Evolutionary conservation across 75 land plant genomes (phyloP), one percentile per base, ranked within the genome.

Genomic region (Gnetum montanum): DNA sequence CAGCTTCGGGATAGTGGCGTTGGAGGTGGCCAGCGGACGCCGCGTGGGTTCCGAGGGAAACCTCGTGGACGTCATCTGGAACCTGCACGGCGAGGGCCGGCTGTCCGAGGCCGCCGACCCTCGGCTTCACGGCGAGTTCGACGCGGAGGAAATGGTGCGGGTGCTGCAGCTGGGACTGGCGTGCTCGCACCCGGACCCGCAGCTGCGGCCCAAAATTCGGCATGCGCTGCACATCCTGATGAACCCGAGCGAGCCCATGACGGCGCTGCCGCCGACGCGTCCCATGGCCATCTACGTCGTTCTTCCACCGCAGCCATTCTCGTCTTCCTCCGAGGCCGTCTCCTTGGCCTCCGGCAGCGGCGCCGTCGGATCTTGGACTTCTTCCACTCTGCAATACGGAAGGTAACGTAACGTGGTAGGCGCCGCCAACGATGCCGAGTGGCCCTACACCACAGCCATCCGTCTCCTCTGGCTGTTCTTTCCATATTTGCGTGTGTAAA

Each of bases 21-120:
- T 76, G 59, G 79, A 81, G 48, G 66, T 75, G 27, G 56, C 61
- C 0, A 61, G 59, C 4, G 84, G 76, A 2, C 63, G 77, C 28
- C 57, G 70, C 22, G 27, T 77, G 0, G 0, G 12, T 1, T 0
- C 51, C 24, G 26, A 46, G 38, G 34, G 28, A 23, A 18, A 1
- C 31, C 3, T 57, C 5, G 47, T 66, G 34, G 49, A 63, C 1
- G 53, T 57, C 58, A 8, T 63, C 6, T 54, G 66, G 66, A 28
- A 4, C 0, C 46, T 63, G 0, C 7, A 40, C 19, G 54, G 25
- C 3, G 4, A 36, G 13, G 54, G 45, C 0, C 38, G 15, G 25
- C 0, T 57, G 0, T 0, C 38, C 25, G 45, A 36, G 20, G 63
- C 59, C 0, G 62, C 8, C 12, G 68, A 71, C 31, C 34, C 28